phyloP scores from a whole-genome alignment of 2,329 filamentous ascomycete genomes.

The Xylariaceae sp. region DNA sequence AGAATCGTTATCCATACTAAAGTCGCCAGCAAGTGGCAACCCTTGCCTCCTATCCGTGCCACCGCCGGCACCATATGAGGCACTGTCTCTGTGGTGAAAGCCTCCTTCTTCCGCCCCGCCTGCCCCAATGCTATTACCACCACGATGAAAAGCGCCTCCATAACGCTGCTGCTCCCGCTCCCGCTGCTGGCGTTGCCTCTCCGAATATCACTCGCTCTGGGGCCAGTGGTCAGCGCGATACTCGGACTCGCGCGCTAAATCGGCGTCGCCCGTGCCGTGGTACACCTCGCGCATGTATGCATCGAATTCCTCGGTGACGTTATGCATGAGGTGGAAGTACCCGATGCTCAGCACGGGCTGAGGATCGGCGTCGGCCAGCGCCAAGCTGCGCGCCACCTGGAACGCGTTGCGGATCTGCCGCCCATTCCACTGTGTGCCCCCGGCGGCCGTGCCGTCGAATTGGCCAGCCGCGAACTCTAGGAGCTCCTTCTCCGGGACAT shows the following conservation, averaged over 20 bases:
- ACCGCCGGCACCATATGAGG: not conserved
- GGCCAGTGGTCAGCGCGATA: not conserved
- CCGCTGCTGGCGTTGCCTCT: not conserved
- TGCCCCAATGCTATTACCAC: not conserved
- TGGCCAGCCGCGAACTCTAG: slow-evolving; percentile 1
- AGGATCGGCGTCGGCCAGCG: too few relatives aligned
- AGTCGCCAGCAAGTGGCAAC: not conserved
- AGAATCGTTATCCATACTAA: too few relatives aligned
- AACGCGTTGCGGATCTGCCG: slow-evolving; percentile 22
- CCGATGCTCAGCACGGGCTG: too few relatives aligned
- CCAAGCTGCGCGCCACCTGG: slow-evolving; percentile 16
- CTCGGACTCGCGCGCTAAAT: not conserved
- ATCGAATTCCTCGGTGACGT: not conserved
- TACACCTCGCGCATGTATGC: not conserved
- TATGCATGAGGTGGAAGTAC: not conserved
- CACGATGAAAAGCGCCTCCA: not conserved
- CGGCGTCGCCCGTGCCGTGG: not conserved
- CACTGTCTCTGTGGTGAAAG: not conserved
- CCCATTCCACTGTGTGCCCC: slow-evolving; percentile 16
- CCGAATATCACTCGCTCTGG: not conserved
- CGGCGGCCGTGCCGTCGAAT: slow-evolving; percentile 2
- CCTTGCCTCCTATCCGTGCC: not conserved
- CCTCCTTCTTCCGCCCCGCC: not conserved
- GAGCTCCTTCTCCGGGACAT: not conserved
- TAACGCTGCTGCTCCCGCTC: not conserved